Evolutionary conservation across 1,284 basidiomycete genomes (phyloP).

Genomic region (Microbotryum scabiosae): DNA sequence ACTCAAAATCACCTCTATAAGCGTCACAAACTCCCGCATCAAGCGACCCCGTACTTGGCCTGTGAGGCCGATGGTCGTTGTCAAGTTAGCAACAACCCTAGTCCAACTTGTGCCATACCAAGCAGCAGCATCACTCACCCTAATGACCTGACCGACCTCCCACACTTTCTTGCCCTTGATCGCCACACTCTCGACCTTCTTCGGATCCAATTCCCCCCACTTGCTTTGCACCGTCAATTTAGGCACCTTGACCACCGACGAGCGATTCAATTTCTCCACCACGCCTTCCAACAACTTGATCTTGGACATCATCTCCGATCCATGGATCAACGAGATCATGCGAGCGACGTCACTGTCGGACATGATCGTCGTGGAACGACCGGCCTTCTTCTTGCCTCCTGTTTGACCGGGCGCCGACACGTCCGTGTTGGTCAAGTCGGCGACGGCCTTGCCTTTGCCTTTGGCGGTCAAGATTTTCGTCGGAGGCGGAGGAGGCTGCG

Average conservation of each 20-base stretch:
- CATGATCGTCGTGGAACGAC: not conserved
- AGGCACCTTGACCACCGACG: not conserved
- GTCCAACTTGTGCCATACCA: no score
- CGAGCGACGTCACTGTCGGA: not conserved
- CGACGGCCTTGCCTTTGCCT: not conserved
- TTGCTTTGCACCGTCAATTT: conserved; percentile 1
- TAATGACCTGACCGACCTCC: not conserved
- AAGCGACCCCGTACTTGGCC: no score
- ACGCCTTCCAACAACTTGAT: not conserved
- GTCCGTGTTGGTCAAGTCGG: not conserved
- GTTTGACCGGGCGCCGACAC: not conserved
- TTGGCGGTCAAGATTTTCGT: not conserved
- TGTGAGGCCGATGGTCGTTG: no score
- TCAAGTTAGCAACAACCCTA: no score
- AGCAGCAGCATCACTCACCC: conserved; percentile 1
- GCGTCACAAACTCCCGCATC: no score
- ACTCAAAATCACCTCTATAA: no score
- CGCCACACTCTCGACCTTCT: conserved; percentile 19
- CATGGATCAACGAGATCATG: not conserved
- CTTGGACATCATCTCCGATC: not conserved
- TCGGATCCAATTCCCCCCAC: conserved; percentile 10
- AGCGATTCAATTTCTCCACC: no score
- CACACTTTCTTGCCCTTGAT: conserved; percentile 1
- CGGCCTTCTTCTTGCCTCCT: conserved; percentile 9
- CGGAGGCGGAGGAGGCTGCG: conserved; percentile 40